Percentiles rank a stretch among this genome's conserved stretches.
Conservation (phyloP, 257 asterid species). For the Lavandula angustifolia region DNA sequence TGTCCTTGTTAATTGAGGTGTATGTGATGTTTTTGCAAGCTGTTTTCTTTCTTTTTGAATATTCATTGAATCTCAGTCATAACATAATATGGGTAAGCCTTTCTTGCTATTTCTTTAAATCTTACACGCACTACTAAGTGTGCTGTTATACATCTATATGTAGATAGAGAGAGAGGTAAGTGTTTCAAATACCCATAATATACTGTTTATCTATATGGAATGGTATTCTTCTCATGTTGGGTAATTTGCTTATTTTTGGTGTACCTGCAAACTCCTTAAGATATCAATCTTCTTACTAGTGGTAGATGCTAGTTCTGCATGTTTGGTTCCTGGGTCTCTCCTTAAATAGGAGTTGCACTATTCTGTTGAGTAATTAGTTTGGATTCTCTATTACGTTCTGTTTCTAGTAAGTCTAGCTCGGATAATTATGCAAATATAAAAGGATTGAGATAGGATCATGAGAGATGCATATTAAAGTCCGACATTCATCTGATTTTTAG, state of each 20-base stretch:
- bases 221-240: slow-evolving; percentile 7
- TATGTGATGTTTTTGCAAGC: slow-evolving; percentile 3
- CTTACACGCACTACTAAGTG: too few relatives aligned
- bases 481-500: neutral
- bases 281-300: slow-evolving; percentile 1
- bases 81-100: slow-evolving; percentile 3
- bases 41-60: neutral
- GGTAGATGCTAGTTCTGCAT: neutral
- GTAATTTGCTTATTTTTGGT: slow-evolving; percentile 11
- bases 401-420: too few relatives aligned
- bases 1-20: neutral
- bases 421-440: too few relatives aligned
- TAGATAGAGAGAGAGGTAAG: neutral
- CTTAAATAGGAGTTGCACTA: neutral
- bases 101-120: neutral
- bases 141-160: too few relatives aligned
- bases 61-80: neutral
- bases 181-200: neutral
- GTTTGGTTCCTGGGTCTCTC: slow-evolving; percentile 7
- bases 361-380: neutral
- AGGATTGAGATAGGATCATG: too few relatives aligned
- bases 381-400: too few relatives aligned
- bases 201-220: neutral
- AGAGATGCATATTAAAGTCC: too few relatives aligned
- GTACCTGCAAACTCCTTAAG: neutral